Conservation (phyloP, 2,329 filamentous ascomycete species). For the Aspergillus tubingensis region DNA sequence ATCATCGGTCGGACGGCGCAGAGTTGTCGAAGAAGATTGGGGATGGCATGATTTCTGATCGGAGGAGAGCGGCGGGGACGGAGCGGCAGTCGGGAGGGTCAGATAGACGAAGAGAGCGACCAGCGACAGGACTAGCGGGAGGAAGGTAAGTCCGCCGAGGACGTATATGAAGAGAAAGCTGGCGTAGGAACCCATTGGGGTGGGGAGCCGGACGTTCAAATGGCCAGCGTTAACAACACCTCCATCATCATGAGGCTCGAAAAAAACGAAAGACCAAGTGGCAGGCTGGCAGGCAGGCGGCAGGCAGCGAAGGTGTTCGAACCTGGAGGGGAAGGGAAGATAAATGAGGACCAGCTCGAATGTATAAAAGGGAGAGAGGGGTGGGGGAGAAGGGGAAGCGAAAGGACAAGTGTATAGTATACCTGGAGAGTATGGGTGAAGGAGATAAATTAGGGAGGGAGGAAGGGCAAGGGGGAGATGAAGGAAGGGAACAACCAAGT, state of each 20-base stretch:
- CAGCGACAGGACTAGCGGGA: constrained; percentile 68
- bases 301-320: too few species aligned
- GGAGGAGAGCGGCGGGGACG: constrained; percentile 38
- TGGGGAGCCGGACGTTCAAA: constrained; percentile 32
- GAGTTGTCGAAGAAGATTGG: constrained; percentile 27
- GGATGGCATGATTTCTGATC: constrained; percentile 33
- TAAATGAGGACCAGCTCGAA: constrained; percentile 12
- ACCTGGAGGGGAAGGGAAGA: not conserved
- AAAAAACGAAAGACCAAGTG: constrained; percentile 11
- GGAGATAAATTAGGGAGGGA: not conserved
- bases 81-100: constrained; percentile 52
- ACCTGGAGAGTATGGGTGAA: not conserved
- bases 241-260: constrained; percentile 27
- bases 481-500: not conserved
- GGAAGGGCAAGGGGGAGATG: not conserved
- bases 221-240: constrained; percentile 34
- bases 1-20: constrained; percentile 64
- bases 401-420: constrained; percentile 6
- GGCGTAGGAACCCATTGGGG: constrained; percentile 47
- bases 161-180: constrained; percentile 74
- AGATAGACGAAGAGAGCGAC: constrained; percentile 69
- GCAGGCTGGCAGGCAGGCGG: not conserved
- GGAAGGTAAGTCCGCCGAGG: constrained; percentile 82
- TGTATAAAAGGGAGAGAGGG: not conserved
- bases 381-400: not conserved